A percentile compares a stretch with the other conserved stretches of the same genome.
Evolutionary conservation across 2,329 filamentous ascomycete genomes (phyloP).

Genomic region (Ophiosphaerella narmari): DNA sequence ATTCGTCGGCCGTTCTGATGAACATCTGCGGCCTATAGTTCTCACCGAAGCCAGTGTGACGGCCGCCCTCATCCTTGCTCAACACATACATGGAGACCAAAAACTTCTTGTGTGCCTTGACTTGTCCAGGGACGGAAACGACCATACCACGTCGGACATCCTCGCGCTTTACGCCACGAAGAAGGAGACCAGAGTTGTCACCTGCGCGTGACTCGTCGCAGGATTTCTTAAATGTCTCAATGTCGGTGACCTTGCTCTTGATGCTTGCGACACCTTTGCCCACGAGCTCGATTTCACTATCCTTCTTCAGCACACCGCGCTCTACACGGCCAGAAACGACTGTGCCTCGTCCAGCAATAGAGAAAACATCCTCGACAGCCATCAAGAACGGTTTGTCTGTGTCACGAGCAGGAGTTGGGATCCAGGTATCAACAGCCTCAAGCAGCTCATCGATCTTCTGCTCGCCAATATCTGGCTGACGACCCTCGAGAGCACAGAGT

Average conservation of each 20-base stretch:
- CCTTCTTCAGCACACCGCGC: slow-evolving; percentile 91
- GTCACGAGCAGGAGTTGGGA: slow-evolving; percentile 91
- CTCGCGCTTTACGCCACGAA: slow-evolving; percentile 95
- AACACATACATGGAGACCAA: slow-evolving; percentile 95
- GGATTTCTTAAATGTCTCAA: slow-evolving; percentile 99
- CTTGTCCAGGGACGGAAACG: slow-evolving; percentile 77
- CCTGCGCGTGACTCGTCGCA: slow-evolving; percentile 95
- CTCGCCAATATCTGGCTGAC: slow-evolving; percentile 83
- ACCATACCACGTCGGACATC: slow-evolving; percentile 96
- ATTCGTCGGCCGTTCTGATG: slow-evolving; percentile 83
- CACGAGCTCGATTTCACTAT: slow-evolving; percentile 91
- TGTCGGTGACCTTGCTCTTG: slow-evolving; percentile 99
- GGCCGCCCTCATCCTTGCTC: slow-evolving; percentile 96
- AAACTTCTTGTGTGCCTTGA: slow-evolving; percentile 90
- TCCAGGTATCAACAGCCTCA: slow-evolving; percentile 89
- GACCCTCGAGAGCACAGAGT: slow-evolving; percentile 88
- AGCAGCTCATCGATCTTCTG: slow-evolving; percentile 91
- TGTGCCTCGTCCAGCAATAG: slow-evolving; percentile 80
- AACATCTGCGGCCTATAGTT: slow-evolving; percentile 98
- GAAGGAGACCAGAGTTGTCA: slow-evolving; percentile 96
- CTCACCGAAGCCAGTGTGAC: slow-evolving; percentile 91
- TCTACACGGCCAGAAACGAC: slow-evolving; percentile 97
- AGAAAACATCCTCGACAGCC: slow-evolving; percentile 78
- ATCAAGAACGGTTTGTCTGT: slow-evolving; percentile 99
- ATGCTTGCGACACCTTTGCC: slow-evolving; percentile 81